A percentile compares a stretch with the other conserved stretches of the same genome.
phyloP scores from a whole-genome alignment of 2,329 filamentous ascomycete species.

The Calonectria pteridis region DNA sequence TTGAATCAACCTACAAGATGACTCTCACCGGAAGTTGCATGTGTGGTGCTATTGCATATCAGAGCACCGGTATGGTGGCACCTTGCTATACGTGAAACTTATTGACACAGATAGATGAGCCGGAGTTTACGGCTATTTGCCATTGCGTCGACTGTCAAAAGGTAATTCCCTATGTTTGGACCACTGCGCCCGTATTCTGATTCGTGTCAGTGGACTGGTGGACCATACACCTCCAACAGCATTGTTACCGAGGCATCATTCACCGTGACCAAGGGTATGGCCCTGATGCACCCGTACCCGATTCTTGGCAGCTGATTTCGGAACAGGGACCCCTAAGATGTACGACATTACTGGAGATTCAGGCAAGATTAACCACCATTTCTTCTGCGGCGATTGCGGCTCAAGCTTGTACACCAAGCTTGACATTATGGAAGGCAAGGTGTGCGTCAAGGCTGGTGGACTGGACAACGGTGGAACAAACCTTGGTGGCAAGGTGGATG shows the following conservation, averaged over 20 bases:
- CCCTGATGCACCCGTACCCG: rapidly evolving
- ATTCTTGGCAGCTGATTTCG: background rate
- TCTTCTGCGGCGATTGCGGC: constrained; percentile 66
- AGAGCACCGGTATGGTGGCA: constrained; percentile 48
- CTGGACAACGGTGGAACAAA: constrained; percentile 62
- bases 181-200: background rate
- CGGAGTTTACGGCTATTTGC: constrained; percentile 60
- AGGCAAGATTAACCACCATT: constrained; percentile 68
- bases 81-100: background rate
- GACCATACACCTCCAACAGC: constrained; percentile 67
- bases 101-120: constrained; percentile 50
- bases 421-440: constrained; percentile 64
- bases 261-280: constrained; percentile 61
- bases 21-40: constrained; percentile 51
- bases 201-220: constrained; percentile 58
- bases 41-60: constrained; percentile 51
- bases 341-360: constrained; percentile 62
- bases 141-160: constrained; percentile 69
- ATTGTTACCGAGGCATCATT: constrained; percentile 61
- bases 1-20: constrained; percentile 26
- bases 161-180: constrained; percentile 43
- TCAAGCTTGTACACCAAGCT: constrained; percentile 64
- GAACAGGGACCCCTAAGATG: constrained; percentile 57
- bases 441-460: constrained; percentile 63
- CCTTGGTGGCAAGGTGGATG: constrained; percentile 56